Base-by-base conservation (phyloP, 2,329 filamentous ascomycete species). In the Pseudocercospora fuligena region DNA sequence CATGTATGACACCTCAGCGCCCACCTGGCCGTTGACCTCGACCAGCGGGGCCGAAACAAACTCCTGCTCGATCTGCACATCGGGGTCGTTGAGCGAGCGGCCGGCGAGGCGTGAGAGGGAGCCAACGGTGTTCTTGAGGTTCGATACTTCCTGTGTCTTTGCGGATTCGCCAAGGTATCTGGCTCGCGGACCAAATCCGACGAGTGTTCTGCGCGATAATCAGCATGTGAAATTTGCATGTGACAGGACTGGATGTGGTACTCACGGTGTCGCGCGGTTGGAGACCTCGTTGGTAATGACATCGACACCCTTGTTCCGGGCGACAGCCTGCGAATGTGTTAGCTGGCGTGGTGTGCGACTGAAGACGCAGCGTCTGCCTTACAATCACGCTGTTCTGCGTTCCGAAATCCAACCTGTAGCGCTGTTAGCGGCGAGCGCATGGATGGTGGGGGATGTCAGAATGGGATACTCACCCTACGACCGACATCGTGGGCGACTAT, bases 241-340 rank as follows among this genome's bases (percentile, higher is more conserved):
- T 5, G 61, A 77, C 74, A 64, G 69, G 61, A 7, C 27, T 31
- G 8, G 11, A 31, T 27, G 25, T 16, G 8, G 23, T 56, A 90
- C 93, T 87, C 92, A 97, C 92, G 95, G 95, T 75, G 95, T 99
- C 69, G 93, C 90, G 83, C 95, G 91, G 88, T 99, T 98, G 74
- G 95, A 99, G 76, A 98, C 95, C 84, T 99, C 95, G 87, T 99
- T 99, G 85, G 93, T 91, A 80, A 99, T 97, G 81, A 99, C 95
- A 86, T 99, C 95, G 82, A 99, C 95, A 84, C 95, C 95, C 81
- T 96, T 94, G 84, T 98, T 98, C 82, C 95, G 90, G 80, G 95
- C 95, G 82, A 98, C 94, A 80, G 94, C 94, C 74, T 75, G 60
- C 47, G 12, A 12, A 14, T 6, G 6, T 49, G 69, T 74, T 60